Evolutionary conservation across 441 rosid species (phyloP).

Genomic region (Gossypium schwendimanii): DNA sequence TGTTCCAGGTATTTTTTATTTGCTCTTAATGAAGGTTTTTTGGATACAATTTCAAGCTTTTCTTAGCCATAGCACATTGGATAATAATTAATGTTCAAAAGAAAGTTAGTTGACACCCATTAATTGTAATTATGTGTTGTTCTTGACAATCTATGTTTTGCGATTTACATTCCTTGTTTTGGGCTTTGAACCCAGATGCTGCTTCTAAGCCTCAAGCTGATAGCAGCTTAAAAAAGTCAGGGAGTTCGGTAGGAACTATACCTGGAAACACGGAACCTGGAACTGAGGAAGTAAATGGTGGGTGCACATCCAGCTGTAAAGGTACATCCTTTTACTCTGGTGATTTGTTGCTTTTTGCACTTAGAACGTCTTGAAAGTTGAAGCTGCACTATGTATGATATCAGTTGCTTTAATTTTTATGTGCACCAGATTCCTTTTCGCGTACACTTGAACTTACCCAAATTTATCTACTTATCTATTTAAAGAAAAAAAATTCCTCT

Average conservation of each 20-base stretch:
- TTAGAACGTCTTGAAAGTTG: not conserved
- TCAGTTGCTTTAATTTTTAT: not conserved
- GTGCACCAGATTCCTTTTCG: not conserved
- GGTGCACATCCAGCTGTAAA: conserved; percentile 25
- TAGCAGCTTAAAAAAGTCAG: conserved; percentile 21
- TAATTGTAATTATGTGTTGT: not conserved
- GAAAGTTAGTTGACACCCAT: not conserved
- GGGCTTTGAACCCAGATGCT: conserved; percentile 32
- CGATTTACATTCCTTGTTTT: conserved; percentile 5
- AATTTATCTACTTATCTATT: not conserved
- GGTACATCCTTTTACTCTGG: conserved; percentile 26
- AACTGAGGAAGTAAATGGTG: conserved; percentile 25
- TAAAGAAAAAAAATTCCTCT: not conserved
- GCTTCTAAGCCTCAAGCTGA: conserved; percentile 29
- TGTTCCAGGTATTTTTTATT: not conserved
- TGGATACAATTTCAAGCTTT: not conserved
- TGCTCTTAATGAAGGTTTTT: not conserved
- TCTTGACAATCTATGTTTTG: not conserved
- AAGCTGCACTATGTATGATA: not conserved
- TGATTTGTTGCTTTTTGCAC: not conserved
- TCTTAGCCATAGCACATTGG: not conserved
- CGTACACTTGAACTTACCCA: not conserved
- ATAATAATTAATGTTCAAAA: not conserved
- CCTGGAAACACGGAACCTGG: conserved; percentile 22
- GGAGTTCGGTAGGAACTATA: conserved; percentile 23